Conservation (phyloP, 139 green algal genomes). For the Picochlorum sp. region DNA sequence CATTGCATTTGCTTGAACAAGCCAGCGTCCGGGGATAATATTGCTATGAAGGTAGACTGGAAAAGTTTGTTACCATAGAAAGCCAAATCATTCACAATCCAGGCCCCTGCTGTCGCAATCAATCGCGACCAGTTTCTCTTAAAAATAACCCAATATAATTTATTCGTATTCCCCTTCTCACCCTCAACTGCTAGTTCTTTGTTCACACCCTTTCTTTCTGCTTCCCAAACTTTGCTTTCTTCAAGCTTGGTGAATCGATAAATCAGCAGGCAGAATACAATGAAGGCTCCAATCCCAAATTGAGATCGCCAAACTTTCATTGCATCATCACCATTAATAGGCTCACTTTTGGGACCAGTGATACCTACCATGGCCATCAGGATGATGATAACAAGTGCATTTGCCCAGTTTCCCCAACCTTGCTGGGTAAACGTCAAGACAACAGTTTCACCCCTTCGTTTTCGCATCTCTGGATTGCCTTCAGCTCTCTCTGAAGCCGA, state of each 20-base stretch:
- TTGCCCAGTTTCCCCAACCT: slow-evolving; percentile 16
- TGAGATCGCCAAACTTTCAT: slow-evolving; percentile 18
- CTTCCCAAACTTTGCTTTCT: slow-evolving; percentile 29
- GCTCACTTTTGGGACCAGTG: neutral
- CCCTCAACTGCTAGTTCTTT: slow-evolving; percentile 12
- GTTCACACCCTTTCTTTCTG: slow-evolving; percentile 18
- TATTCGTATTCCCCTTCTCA: neutral
- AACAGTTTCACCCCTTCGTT: slow-evolving; percentile 23
- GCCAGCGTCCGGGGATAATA: slow-evolving; percentile 17
- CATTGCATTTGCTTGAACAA: slow-evolving; percentile 44
- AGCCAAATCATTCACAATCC: slow-evolving; percentile 40
- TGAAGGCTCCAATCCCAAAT: slow-evolving; percentile 26
- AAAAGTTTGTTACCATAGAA: slow-evolving; percentile 73
- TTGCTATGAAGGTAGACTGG: slow-evolving; percentile 44
- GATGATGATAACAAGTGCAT: slow-evolving; percentile 9
- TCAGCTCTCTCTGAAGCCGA: slow-evolving; percentile 65
- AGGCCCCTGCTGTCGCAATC: slow-evolving; percentile 17
- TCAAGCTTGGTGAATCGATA: slow-evolving; percentile 26
- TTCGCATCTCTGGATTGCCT: slow-evolving; percentile 24
- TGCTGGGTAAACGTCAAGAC: slow-evolving; percentile 17
- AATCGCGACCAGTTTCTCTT: slow-evolving; percentile 21
- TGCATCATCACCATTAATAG: neutral
- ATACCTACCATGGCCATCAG: slow-evolving; percentile 6
- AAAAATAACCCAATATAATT: slow-evolving; percentile 11
- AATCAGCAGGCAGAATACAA: slow-evolving; percentile 23